These are phyloP conservation scores for Apiotrichum mycotoxinovorans DNA, from an alignment of 1,284 basidiomycete species.

Conservation along the genomic window DNA sequence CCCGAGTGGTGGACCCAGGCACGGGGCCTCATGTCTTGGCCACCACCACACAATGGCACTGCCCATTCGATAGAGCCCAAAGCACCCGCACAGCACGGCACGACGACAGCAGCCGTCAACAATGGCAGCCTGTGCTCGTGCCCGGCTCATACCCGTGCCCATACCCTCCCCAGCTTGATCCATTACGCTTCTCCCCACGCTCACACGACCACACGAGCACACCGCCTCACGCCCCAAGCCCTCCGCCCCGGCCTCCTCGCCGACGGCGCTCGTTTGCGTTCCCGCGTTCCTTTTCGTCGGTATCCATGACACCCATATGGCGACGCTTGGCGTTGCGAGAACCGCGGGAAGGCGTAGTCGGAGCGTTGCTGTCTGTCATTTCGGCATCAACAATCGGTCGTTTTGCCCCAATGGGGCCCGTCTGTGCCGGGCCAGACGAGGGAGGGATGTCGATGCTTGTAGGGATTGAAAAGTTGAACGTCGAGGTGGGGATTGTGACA, in stretches of 20 bases:
- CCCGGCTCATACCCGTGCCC: no score
- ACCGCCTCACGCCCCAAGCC: neutral
- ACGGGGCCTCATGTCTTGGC: no score
- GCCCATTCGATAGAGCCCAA: no score
- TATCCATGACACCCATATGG: neutral
- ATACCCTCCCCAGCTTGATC: no score
- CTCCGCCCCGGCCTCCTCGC: neutral
- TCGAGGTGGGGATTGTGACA: constrained; percentile 6
- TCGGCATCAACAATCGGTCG: constrained; percentile 21
- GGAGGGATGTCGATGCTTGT: constrained; percentile 3
- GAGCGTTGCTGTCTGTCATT: constrained; percentile 9
- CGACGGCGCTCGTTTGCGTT: neutral
- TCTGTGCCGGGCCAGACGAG: constrained; percentile 11
- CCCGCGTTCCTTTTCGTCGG: constrained; percentile 4
- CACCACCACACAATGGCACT: no score
- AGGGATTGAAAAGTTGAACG: constrained; percentile 21
- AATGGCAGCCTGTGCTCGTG: no score
- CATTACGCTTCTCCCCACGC: neutral
- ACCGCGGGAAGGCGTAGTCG: constrained; percentile 12
- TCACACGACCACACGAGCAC: neutral
- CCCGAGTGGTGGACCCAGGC: no score
- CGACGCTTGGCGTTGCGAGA: constrained; percentile 15
- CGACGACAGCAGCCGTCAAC: no score
- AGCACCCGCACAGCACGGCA: no score
- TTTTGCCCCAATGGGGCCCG: constrained; percentile 13